Evolutionary conservation across 306 rosid genomes (phyloP).

Genomic region (Cicer arietinum): DNA sequence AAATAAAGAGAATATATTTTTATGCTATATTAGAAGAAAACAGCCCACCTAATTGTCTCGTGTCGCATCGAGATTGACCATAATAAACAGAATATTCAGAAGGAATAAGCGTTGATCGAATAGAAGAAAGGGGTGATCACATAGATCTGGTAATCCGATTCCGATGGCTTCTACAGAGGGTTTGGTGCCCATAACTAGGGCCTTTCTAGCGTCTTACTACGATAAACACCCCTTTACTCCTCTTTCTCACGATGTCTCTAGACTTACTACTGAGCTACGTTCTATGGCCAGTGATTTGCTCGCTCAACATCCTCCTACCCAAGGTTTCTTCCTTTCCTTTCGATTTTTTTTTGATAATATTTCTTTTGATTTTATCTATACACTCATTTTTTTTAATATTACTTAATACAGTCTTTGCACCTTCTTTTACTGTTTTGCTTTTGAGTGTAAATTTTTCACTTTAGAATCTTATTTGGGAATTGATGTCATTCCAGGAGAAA

Average conservation of each 20-base stretch:
- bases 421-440: background rate
- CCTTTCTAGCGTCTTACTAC: constrained; percentile 75
- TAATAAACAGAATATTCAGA: background rate
- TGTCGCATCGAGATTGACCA: background rate
- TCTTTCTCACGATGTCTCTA: constrained; percentile 68
- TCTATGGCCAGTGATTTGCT: constrained; percentile 59
- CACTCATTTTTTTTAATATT: background rate
- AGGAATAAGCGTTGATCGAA: background rate
- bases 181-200: constrained; percentile 84
- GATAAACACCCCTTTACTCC: constrained; percentile 76
- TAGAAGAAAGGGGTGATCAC: background rate
- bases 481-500: constrained; percentile 59
- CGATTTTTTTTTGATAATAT: too few species aligned
- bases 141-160: constrained; percentile 40
- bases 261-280: constrained; percentile 73
- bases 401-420: background rate
- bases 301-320: constrained; percentile 52
- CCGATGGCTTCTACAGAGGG: constrained; percentile 90
- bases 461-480: constrained; percentile 32
- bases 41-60: background rate
- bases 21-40: too few species aligned
- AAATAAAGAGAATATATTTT: too few species aligned
- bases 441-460: constrained; percentile 25
- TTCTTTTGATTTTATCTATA: background rate
- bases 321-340: constrained; percentile 50